Conservation (phyloP, 2,329 filamentous ascomycete species). For the Lizonia empirigonia region DNA sequence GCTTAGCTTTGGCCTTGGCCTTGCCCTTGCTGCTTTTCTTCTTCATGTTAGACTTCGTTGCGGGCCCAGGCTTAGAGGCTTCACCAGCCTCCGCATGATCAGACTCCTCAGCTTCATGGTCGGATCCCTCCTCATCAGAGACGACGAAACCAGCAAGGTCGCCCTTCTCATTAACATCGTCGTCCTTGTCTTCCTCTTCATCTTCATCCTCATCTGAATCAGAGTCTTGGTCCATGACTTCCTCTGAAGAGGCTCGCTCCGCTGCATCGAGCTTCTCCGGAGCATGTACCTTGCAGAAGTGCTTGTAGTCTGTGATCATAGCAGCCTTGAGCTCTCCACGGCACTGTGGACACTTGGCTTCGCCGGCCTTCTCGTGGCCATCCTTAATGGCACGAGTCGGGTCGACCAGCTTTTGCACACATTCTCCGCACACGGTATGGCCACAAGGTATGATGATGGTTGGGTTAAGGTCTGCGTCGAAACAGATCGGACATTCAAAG, state of each 20-base stretch:
- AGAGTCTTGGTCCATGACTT: slow-evolving; percentile 26
- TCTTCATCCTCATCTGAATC: slow-evolving; percentile 49
- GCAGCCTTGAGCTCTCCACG: slow-evolving; percentile 68
- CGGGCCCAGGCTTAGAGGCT: slow-evolving; percentile 26
- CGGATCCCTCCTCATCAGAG: slow-evolving; percentile 50
- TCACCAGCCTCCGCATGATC: slow-evolving; percentile 1
- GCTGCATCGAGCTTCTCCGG: slow-evolving; percentile 54
- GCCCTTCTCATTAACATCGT: slow-evolving; percentile 41
- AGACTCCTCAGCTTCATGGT: slow-evolving; percentile 15
- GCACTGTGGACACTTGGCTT: slow-evolving; percentile 76
- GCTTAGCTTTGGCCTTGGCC: slow-evolving; percentile 46
- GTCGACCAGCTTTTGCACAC: slow-evolving; percentile 71
- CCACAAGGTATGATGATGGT: slow-evolving; percentile 83
- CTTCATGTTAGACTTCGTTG: slow-evolving; percentile 39
- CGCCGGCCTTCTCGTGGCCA: slow-evolving; percentile 60
- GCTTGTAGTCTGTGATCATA: slow-evolving; percentile 73
- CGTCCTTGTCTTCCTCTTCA: slow-evolving; percentile 52
- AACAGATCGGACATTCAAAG: slow-evolving; percentile 84
- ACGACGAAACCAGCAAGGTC: slow-evolving; percentile 63
- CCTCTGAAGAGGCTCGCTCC: slow-evolving; percentile 18
- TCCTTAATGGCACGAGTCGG: slow-evolving; percentile 62
- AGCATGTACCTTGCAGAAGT: slow-evolving; percentile 76
- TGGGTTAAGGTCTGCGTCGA: slow-evolving; percentile 75
- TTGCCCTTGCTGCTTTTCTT: slow-evolving; percentile 52
- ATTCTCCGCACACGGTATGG: slow-evolving; percentile 78